Percentiles rank a stretch among this genome's conserved stretches.
Evolutionary conservation across 176 grass and related monocot genomes (phyloP).

Genomic region (Carex pumila): DNA sequence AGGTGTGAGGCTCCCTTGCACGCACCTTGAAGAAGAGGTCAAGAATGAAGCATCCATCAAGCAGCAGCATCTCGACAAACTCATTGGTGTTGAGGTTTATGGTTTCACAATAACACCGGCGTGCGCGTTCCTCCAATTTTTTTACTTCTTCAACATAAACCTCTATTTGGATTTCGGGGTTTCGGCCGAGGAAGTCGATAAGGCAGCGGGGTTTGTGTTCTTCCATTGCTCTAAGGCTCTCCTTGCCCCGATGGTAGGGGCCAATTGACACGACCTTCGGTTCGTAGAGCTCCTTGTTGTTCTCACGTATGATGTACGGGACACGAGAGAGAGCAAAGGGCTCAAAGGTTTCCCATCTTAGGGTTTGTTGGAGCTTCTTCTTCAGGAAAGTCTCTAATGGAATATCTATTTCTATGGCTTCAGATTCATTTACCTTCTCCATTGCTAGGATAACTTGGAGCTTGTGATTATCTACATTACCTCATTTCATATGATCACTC

Average conservation of each 20-base stretch:
- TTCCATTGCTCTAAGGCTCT: constrained; percentile 11
- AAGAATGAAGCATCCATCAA: constrained; percentile 18
- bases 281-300: constrained; percentile 13
- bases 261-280: constrained; percentile 22
- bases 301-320: constrained; percentile 6
- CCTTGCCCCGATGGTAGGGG: constrained; percentile 7
- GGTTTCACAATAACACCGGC: constrained; percentile 5
- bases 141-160: neutral
- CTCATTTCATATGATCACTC: neutral
- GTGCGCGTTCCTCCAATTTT: neutral
- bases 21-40: constrained; percentile 4
- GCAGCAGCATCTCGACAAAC: constrained; percentile 20
- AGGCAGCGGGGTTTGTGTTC: constrained; percentile 12
- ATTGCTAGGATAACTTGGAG: neutral
- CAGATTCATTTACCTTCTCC: neutral
- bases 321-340: constrained; percentile 11
- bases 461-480: neutral
- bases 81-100: neutral
- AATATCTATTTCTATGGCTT: neutral
- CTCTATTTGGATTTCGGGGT: neutral
- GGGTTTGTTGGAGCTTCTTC: constrained; percentile 14
- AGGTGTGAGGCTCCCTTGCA: neutral
- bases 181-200: neutral
- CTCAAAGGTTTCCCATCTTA: neutral
- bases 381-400: constrained; percentile 9